Evolutionary conservation across 2,329 filamentous ascomycete species (phyloP).

Genomic region (Knoxdaviesia capensis): DNA sequence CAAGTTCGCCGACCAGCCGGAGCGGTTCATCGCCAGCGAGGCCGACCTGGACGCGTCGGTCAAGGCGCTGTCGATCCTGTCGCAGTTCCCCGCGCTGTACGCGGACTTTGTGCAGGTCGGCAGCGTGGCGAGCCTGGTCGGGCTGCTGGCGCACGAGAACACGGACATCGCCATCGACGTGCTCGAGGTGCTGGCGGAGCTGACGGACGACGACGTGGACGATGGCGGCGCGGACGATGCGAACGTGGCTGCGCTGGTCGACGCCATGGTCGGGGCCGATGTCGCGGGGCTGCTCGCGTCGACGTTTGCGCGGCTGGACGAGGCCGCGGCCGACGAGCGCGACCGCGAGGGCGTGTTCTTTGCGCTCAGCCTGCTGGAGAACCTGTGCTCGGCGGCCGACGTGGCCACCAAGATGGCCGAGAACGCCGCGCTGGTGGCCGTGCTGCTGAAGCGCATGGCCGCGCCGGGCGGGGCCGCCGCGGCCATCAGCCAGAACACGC

Average conservation of each 20-base stretch:
- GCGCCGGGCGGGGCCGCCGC: conserved; percentile 28
- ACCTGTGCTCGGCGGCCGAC: conserved; percentile 50
- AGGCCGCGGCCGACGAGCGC: conserved; percentile 31
- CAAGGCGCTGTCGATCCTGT: conserved; percentile 67
- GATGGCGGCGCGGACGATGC: conserved; percentile 48
- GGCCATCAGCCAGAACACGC: conserved; percentile 70
- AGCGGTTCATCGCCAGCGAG: conserved; percentile 70
- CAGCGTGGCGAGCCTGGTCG: conserved; percentile 53
- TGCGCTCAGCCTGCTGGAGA: conserved; percentile 66
- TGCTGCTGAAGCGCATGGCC: conserved; percentile 59
- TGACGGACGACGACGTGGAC: conserved; percentile 76
- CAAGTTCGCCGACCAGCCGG: conserved; percentile 60
- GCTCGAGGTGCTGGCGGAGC: conserved; percentile 72
- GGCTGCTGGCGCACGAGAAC: conserved; percentile 81
- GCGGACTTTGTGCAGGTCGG: conserved; percentile 59
- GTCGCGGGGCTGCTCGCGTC: conserved; percentile 54
- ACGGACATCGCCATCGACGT: conserved; percentile 88
- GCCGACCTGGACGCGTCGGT: conserved; percentile 80
- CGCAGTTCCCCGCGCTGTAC: conserved; percentile 73
- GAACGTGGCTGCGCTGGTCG: conserved; percentile 63
- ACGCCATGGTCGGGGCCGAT: conserved; percentile 40
- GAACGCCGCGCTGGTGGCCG: conserved; percentile 48
- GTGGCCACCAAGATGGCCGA: conserved; percentile 53
- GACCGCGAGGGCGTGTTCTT: conserved; percentile 80
- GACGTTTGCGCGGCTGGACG: conserved; percentile 64